A percentile compares a stretch with the other conserved stretches of the same genome.
Evolutionary conservation across 179 eudicot species (phyloP).

Genomic region (Amaranthus tricolor): DNA sequence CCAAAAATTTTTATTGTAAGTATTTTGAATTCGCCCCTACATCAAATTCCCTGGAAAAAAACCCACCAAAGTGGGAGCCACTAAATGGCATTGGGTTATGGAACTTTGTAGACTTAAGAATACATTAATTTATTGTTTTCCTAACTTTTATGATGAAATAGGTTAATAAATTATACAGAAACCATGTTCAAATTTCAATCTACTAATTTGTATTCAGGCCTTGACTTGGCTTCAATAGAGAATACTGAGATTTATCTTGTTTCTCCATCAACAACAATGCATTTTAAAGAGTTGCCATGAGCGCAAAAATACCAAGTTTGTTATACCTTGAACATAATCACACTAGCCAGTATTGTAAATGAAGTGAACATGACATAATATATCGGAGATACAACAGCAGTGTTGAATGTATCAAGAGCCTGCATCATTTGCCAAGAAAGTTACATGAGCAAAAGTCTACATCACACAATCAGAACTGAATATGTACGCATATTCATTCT

Average conservation of each 20-base stretch:
- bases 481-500: too few relatives aligned
- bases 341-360: conserved; percentile 66
- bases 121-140: too few relatives aligned
- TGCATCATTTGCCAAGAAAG: conserved; percentile 28
- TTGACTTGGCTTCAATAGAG: neutral
- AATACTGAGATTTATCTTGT: neutral
- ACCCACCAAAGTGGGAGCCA: too few relatives aligned
- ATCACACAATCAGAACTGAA: neutral
- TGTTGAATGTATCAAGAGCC: conserved; percentile 75
- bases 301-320: neutral
- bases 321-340: conserved; percentile 72
- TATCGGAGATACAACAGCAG: conserved; percentile 76
- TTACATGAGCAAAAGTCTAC: neutral
- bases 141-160: neutral
- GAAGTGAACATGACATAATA: conserved; percentile 76
- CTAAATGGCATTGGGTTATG: too few relatives aligned
- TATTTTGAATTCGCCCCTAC: too few relatives aligned
- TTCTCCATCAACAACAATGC: neutral
- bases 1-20: too few relatives aligned
- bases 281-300: neutral
- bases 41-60: too few relatives aligned
- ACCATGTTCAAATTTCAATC: neutral
- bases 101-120: too few relatives aligned
- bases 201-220: neutral
- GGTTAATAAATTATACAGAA: neutral